Percentiles rank a stretch among this genome's conserved stretches.
Evolutionary conservation across 2,329 filamentous ascomycete genomes (phyloP).

Genomic region (Cladosporium sp.): DNA sequence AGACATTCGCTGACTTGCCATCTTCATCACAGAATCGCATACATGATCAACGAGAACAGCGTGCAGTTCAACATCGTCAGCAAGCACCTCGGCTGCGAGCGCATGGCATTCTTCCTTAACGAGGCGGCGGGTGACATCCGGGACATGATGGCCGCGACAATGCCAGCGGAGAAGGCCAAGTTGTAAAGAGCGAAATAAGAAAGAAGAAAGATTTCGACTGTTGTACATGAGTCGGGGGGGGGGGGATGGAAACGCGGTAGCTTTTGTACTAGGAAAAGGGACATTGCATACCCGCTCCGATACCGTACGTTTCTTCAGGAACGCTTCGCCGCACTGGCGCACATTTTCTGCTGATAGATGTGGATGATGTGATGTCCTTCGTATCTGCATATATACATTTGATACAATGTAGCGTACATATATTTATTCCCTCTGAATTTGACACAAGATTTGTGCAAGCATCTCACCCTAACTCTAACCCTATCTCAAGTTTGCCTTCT

Average conservation of each 20-base stretch:
- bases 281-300: neutral
- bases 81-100: slow-evolving; percentile 84
- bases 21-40: slow-evolving; percentile 64
- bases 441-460: no score
- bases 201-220: neutral
- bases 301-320: no score
- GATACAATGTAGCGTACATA: no score
- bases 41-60: slow-evolving; percentile 99
- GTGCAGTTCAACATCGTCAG: slow-evolving; percentile 98
- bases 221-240: neutral
- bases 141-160: slow-evolving; percentile 77
- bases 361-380: no score
- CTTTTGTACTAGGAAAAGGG: neutral
- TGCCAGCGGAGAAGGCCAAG: slow-evolving; percentile 78
- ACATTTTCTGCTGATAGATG: no score
- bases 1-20: slow-evolving; percentile 25
- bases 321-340: no score
- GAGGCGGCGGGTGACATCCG: slow-evolving; percentile 90
- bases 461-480: no score
- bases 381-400: no score
- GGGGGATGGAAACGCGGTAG: neutral
- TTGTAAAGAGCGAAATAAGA: slow-evolving; percentile 56
- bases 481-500: no score
- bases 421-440: no score
- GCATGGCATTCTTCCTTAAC: slow-evolving; percentile 94